Conservation (phyloP, 257 asterid species). For the Forsythia suspensa region DNA sequence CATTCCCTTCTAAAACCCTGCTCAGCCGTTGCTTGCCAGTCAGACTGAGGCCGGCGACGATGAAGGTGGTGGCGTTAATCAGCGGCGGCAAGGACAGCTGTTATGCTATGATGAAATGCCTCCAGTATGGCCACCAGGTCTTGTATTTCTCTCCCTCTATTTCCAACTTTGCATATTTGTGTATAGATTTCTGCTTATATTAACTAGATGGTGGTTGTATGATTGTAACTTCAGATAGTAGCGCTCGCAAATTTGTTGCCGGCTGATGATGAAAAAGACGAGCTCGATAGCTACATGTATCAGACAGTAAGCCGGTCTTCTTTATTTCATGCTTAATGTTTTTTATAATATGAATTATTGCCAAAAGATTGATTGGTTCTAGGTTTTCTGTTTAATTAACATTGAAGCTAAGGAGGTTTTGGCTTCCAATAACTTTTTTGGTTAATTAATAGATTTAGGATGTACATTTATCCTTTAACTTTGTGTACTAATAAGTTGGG, state of each 20-base stretch:
- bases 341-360: neutral
- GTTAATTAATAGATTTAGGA: neutral
- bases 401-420: neutral
- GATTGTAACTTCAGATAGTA: conserved; percentile 55
- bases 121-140: conserved; percentile 87
- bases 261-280: conserved; percentile 74
- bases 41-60: conserved; percentile 30
- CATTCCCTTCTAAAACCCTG: conserved; percentile 27
- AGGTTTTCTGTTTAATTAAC: neutral
- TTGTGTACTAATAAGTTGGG: conserved; percentile 7
- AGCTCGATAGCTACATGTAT: conserved; percentile 97
- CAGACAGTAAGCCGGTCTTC: conserved; percentile 67
- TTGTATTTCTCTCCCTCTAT: neutral
- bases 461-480: neutral
- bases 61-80: conserved; percentile 94
- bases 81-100: conserved; percentile 99
- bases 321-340: neutral
- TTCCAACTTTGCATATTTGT: neutral
- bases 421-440: conserved; percentile 7
- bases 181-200: neutral
- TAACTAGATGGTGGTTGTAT: neutral
- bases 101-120: conserved; percentile 94
- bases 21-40: conserved; percentile 5
- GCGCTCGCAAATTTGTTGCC: conserved; percentile 96
- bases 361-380: neutral